A percentile compares a stretch with the other conserved stretches of the same genome.
Evolutionary conservation across 2,329 filamentous ascomycete species (phyloP).

Genomic region (Lachnellula occidentalis): DNA sequence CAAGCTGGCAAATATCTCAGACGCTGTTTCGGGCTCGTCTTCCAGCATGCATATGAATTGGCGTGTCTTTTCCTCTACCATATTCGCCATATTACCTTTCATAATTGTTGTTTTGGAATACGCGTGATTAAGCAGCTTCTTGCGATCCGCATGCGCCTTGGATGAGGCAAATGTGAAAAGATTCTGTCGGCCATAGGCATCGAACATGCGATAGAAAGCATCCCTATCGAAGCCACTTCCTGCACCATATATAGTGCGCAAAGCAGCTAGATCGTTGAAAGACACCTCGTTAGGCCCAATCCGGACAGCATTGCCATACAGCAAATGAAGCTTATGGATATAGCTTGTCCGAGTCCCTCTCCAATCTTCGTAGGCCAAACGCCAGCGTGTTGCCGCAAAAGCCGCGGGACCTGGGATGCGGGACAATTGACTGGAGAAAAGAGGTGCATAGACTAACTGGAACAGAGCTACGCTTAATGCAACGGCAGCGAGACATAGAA

Average conservation of each 20-base stretch:
- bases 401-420: slow-evolving; percentile 7
- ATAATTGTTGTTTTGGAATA: slow-evolving; percentile 47
- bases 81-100: slow-evolving; percentile 26
- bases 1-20: slow-evolving; percentile 43
- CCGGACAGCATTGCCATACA: slow-evolving; percentile 20
- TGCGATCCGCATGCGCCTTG: slow-evolving; percentile 42
- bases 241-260: slow-evolving; percentile 50
- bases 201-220: slow-evolving; percentile 50
- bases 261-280: slow-evolving; percentile 35
- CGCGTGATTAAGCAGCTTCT: slow-evolving; percentile 46
- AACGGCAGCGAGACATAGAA: no score
- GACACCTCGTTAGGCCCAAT: slow-evolving; percentile 31
- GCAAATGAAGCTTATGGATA: slow-evolving; percentile 5
- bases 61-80: slow-evolving; percentile 35
- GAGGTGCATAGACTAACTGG: no score
- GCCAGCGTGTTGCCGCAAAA: slow-evolving; percentile 1
- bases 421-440: no score
- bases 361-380: slow-evolving; percentile 6
- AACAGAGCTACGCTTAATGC: no score
- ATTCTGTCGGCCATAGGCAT: slow-evolving; percentile 46
- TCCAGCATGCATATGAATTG: slow-evolving; percentile 38
- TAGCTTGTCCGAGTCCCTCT: slow-evolving; percentile 2
- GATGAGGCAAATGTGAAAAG: slow-evolving; percentile 45
- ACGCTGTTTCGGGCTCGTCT: slow-evolving; percentile 28
- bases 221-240: slow-evolving; percentile 40